Percentiles rank a stretch among this genome's conserved stretches.
phyloP scores from a whole-genome alignment of 805 yeast genomes.

The Candida berthetii region DNA sequence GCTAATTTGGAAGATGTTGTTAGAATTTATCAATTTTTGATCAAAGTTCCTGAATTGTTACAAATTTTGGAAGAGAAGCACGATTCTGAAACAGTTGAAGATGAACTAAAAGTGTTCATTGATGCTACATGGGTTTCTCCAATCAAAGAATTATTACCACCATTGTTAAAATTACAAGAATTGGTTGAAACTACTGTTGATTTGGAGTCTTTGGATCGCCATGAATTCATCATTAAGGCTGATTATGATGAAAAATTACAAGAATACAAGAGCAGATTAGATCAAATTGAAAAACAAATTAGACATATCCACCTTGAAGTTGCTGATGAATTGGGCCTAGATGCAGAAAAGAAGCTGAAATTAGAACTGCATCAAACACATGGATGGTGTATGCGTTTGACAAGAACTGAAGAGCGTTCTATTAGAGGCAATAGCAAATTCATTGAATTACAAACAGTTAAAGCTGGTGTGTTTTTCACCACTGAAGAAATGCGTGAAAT shows the following conservation, averaged over 20 bases:
- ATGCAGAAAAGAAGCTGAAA: conserved; percentile 82
- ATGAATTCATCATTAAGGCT: conserved; percentile 81
- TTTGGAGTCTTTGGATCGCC: conserved; percentile 70
- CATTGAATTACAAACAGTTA: conserved; percentile 82
- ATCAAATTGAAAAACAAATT: conserved; percentile 47
- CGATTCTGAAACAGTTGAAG: conserved; percentile 24
- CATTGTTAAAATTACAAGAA: conserved; percentile 67
- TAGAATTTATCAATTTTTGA: conserved; percentile 74
- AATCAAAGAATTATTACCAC: conserved; percentile 38
- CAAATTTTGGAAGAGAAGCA: conserved; percentile 41
- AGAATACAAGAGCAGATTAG: conserved; percentile 52
- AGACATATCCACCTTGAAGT: conserved; percentile 53
- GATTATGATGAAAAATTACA: conserved; percentile 81
- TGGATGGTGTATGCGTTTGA: conserved; percentile 93
- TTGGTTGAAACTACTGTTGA: conserved; percentile 92
- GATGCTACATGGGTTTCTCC: conserved; percentile 52
- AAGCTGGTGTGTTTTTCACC: conserved; percentile 93
- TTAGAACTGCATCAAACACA: conserved; percentile 81
- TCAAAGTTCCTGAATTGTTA: conserved; percentile 63
- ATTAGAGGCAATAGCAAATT: conserved; percentile 57
- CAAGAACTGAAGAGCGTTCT: conserved; percentile 82
- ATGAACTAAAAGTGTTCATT: conserved; percentile 30
- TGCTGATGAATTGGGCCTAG: conserved; percentile 73
- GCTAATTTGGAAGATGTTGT: conserved; percentile 86
- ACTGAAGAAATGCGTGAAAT: conserved; percentile 57